phyloP scores from a whole-genome alignment of 75 land plant genomes.

The Cupressus sempervirens region DNA sequence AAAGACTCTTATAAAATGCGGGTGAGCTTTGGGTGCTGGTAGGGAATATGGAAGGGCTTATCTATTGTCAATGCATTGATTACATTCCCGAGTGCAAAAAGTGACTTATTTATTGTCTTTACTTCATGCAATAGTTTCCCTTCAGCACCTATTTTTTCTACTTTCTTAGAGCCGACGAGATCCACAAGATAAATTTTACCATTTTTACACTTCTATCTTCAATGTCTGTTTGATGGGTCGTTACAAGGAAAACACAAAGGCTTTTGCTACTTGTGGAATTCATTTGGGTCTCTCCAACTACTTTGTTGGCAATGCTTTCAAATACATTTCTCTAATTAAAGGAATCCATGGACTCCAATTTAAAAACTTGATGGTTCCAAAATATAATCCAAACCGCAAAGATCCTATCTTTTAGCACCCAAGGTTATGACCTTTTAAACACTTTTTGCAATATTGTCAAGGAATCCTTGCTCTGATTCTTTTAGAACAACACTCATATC shows the following conservation, averaged over 20 bases:
- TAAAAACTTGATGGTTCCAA: too few relatives aligned
- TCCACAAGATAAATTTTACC: slow-evolving; percentile 76
- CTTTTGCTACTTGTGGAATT: slow-evolving; percentile 65
- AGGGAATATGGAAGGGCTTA: slow-evolving; percentile 59
- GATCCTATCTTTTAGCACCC: too few relatives aligned
- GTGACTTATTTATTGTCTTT: slow-evolving; percentile 76
- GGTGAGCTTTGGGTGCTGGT: slow-evolving; percentile 81
- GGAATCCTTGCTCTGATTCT: too few relatives aligned
- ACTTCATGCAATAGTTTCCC: slow-evolving; percentile 77
- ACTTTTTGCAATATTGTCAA: too few relatives aligned
- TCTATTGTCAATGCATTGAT: slow-evolving; percentile 63
- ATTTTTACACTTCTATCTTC: slow-evolving; percentile 30
- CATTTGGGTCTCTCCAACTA: slow-evolving; percentile 75
- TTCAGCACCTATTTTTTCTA: slow-evolving; percentile 73
- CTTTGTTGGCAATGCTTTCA: slow-evolving; percentile 29
- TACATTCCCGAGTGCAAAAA: slow-evolving; percentile 83
- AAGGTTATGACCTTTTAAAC: too few relatives aligned
- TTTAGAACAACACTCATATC: too few relatives aligned
- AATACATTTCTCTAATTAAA: too few relatives aligned
- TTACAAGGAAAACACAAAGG: slow-evolving; percentile 54
- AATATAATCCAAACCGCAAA: too few relatives aligned
- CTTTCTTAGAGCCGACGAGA: slow-evolving; percentile 80
- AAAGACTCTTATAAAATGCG: slow-evolving; percentile 75
- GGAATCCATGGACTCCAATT: too few relatives aligned
- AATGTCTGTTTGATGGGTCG: slow-evolving; percentile 33